A percentile compares a stretch with the other conserved stretches of the same genome.
These are phyloP conservation scores for Pseudopithomyces maydicus DNA, from an alignment of 2,329 filamentous ascomycete genomes.

Conservation along the genomic window DNA sequence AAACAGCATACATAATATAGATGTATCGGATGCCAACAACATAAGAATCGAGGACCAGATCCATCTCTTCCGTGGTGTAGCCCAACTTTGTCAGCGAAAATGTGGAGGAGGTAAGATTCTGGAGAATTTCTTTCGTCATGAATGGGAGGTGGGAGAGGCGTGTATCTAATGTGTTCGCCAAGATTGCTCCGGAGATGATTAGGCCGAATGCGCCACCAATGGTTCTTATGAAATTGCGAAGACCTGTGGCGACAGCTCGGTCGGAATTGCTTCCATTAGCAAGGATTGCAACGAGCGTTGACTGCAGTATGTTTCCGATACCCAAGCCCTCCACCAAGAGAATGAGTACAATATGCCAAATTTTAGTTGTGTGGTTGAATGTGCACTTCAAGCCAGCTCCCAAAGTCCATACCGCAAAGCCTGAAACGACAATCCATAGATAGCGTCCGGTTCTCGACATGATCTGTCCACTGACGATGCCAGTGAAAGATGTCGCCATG, in stretches of 20 bases:
- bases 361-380: constrained; percentile 49
- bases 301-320: constrained; percentile 58
- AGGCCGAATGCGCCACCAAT: constrained; percentile 57
- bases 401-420: constrained; percentile 53
- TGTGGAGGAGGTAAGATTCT: constrained; percentile 19
- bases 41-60: constrained; percentile 14
- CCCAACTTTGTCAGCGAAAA: constrained; percentile 14
- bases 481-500: constrained; percentile 10
- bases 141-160: constrained; percentile 14
- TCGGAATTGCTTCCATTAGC: constrained; percentile 56
- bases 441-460: constrained; percentile 19
- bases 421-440: constrained; percentile 20
- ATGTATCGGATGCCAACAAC: constrained; percentile 18
- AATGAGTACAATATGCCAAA: constrained; percentile 58
- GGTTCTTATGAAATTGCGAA: constrained; percentile 66
- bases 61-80: constrained; percentile 9
- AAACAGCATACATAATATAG: constrained; percentile 18
- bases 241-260: constrained; percentile 64
- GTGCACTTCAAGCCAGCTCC: constrained; percentile 58
- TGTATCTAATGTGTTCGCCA: constrained; percentile 13
- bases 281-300: constrained; percentile 61
- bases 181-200: constrained; percentile 20
- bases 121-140: constrained; percentile 12
- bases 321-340: constrained; percentile 53
- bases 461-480: constrained; percentile 16